These are phyloP conservation scores for Vitis cinerea DNA, from an alignment of 164 flowering plant genomes.

Conservation along the genomic window DNA sequence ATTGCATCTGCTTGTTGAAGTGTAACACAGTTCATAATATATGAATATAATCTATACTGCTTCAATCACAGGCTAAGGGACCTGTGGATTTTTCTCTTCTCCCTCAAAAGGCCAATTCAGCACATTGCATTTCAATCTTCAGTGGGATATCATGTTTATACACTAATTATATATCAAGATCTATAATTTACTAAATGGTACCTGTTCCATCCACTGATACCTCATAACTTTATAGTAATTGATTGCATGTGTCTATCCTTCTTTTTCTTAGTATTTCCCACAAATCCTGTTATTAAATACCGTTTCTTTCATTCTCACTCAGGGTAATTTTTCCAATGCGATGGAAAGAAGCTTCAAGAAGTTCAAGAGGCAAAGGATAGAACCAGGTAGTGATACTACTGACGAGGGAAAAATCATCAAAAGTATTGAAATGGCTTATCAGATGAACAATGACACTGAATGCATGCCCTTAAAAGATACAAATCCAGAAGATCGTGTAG, in stretches of 20 bases:
- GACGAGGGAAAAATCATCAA: slow-evolving; percentile 10
- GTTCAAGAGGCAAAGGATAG: slow-evolving; percentile 42
- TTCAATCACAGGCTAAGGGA: too few species aligned
- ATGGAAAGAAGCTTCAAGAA: slow-evolving; percentile 24
- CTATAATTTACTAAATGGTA: neutral
- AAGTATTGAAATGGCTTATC: slow-evolving; percentile 10
- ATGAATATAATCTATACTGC: too few species aligned
- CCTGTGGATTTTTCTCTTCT: too few species aligned
- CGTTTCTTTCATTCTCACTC: slow-evolving; percentile 3
- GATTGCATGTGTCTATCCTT: neutral
- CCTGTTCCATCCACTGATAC: neutral
- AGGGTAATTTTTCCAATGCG: slow-evolving; percentile 24
- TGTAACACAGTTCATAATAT: too few species aligned
- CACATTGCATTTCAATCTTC: too few species aligned
- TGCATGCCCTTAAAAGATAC: slow-evolving; percentile 5
- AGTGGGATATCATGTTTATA: too few species aligned
- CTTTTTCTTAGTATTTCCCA: neutral
- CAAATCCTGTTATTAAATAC: neutral
- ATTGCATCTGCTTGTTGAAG: too few species aligned
- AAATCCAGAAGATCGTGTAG: slow-evolving; percentile 20
- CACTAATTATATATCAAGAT: neutral
- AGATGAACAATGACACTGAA: slow-evolving; percentile 11
- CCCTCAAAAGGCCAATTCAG: too few species aligned
- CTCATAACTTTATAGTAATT: neutral
- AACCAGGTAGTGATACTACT: slow-evolving; percentile 8